Percentiles rank a stretch among this genome's conserved stretches.
Evolutionary conservation across 345 rosid genomes (phyloP).

Genomic region (Citrus glauca): DNA sequence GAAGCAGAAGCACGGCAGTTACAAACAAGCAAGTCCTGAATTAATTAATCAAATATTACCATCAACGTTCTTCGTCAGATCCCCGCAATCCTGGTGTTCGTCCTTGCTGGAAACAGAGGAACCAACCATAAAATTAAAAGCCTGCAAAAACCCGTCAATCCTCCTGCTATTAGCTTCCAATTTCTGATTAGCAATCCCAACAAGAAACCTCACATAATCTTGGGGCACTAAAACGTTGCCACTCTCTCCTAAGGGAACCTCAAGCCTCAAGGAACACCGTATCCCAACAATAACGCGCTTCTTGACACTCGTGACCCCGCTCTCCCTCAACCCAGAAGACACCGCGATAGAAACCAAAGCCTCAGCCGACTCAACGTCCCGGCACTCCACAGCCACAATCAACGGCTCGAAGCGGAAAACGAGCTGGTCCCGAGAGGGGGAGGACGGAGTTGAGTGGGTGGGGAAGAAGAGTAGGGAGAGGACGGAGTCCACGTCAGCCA

Average conservation of each 20-base stretch:
- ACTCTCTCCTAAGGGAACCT: constrained; percentile 75
- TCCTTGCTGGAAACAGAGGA: constrained; percentile 5
- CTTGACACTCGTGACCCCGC: constrained; percentile 73
- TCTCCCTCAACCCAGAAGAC: constrained; percentile 71
- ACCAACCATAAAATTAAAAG: constrained; percentile 26
- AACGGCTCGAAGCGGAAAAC: constrained; percentile 88
- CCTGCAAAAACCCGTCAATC: constrained; percentile 50
- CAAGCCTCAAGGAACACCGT: constrained; percentile 78
- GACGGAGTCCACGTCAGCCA: constrained; percentile 44
- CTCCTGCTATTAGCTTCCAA: constrained; percentile 80
- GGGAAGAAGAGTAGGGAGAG: constrained; percentile 52
- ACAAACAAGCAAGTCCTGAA: too few relatives aligned
- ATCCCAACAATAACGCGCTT: constrained; percentile 79
- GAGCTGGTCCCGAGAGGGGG: constrained; percentile 19
- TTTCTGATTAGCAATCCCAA: constrained; percentile 73
- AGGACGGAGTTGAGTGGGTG: neutral
- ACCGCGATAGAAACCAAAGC: constrained; percentile 66
- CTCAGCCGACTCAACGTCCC: constrained; percentile 61
- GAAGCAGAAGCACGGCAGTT: too few relatives aligned
- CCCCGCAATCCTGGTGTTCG: constrained; percentile 22
- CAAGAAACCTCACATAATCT: constrained; percentile 69
- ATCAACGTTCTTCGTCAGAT: constrained; percentile 18
- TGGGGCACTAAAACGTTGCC: constrained; percentile 45
- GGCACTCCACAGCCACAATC: constrained; percentile 78
- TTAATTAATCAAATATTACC: neutral